Conservation (phyloP, 108 stramenopile genomes). For the Stephanodiscus triporus region DNA sequence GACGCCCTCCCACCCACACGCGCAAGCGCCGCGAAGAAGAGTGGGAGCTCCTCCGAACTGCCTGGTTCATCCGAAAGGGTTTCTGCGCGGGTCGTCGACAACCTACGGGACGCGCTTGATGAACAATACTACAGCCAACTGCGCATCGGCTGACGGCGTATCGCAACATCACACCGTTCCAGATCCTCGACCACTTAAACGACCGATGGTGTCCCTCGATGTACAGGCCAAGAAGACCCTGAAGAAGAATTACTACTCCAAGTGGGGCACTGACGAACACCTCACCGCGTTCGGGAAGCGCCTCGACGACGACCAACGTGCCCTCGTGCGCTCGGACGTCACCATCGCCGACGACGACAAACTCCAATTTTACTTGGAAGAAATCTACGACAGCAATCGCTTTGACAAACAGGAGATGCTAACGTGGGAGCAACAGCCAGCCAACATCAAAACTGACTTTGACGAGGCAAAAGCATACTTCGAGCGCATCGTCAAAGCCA, state of each 20-base stretch:
- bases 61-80: slow-evolving; percentile 3
- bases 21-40: not conserved
- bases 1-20: not conserved
- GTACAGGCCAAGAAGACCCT: not conserved
- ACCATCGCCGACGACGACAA: slow-evolving; percentile 1
- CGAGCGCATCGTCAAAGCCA: no score
- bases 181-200: not conserved
- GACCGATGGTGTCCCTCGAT: not conserved
- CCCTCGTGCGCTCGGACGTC: not conserved
- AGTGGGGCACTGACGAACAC: not conserved
- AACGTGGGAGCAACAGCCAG: no score
- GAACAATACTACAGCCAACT: not conserved
- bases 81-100: not conserved
- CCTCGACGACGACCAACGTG: not conserved
- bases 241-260: not conserved
- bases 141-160: not conserved
- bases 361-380: not conserved
- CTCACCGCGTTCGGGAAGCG: not conserved
- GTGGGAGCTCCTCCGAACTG: not conserved
- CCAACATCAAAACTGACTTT: no score
- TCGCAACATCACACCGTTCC: not conserved
- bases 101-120: not conserved
- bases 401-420: no score
- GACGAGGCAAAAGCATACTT: no score
- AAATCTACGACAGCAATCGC: no score